Evolutionary conservation across 2,329 filamentous ascomycete species (phyloP).

Genomic region (Dothidotthia symphoricarpi): DNA sequence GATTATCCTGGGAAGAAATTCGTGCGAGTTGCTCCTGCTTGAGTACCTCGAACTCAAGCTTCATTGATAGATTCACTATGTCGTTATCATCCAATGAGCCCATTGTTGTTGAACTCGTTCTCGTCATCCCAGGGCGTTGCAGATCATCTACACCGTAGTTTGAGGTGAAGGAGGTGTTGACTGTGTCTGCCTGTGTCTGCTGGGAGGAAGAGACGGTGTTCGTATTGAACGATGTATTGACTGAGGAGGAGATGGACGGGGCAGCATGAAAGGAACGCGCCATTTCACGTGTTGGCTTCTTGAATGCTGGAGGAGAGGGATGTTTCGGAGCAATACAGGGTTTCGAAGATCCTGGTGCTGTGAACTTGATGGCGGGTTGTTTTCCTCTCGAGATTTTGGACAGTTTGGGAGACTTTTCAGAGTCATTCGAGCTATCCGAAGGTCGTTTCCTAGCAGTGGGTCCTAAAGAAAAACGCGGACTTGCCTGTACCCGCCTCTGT

Average conservation of each 20-base stretch:
- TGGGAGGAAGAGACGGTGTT: slow-evolving; percentile 25
- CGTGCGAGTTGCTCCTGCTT: slow-evolving; percentile 4
- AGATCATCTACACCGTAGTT: slow-evolving; percentile 9
- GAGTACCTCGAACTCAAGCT: slow-evolving; percentile 5
- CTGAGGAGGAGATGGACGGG: slow-evolving; percentile 13
- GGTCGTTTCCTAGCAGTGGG: slow-evolving; percentile 21
- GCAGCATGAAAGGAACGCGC: slow-evolving; percentile 19
- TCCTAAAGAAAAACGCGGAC: slow-evolving; percentile 19
- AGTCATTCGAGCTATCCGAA: slow-evolving; percentile 17
- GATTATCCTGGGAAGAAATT: slow-evolving; percentile 11
- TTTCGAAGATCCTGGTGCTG: background rate
- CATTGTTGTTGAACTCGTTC: slow-evolving; percentile 21
- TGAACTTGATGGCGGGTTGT: slow-evolving; percentile 14
- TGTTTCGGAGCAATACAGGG: background rate
- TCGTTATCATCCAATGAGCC: slow-evolving; percentile 21
- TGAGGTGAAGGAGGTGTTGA: slow-evolving; percentile 29
- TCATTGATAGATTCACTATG: slow-evolving; percentile 5
- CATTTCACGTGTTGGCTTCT: slow-evolving; percentile 23
- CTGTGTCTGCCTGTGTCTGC: slow-evolving; percentile 15
- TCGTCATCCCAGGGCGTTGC: slow-evolving; percentile 6
- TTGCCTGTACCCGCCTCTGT: slow-evolving; percentile 25
- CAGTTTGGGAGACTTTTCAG: slow-evolving; percentile 27
- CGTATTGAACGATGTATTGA: slow-evolving; percentile 26
- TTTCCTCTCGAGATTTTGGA: slow-evolving; percentile 27
- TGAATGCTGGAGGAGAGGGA: slow-evolving; percentile 13